These are phyloP conservation scores for Amylocarpus encephaloides DNA, from an alignment of 2,329 filamentous ascomycete species.

Conservation along the genomic window DNA sequence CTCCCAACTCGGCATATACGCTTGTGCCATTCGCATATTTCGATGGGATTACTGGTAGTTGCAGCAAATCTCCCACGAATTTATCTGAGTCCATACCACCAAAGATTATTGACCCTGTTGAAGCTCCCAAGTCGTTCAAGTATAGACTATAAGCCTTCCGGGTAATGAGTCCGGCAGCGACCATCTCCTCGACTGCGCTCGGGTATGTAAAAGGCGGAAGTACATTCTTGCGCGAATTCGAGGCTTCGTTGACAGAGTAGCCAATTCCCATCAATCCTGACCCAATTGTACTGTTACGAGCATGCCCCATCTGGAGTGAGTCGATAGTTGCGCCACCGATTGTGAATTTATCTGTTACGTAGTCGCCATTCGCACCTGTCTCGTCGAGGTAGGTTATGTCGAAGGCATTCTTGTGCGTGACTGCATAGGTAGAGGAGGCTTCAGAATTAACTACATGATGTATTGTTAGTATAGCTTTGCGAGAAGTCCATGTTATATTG, in stretches of 20 bases:
- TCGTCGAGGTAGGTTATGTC: constrained; percentile 53
- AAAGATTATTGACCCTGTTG: constrained; percentile 35
- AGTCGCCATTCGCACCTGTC: constrained; percentile 46
- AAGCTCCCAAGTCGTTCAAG: constrained; percentile 26
- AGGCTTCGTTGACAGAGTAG: constrained; percentile 42
- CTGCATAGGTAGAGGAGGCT: constrained; percentile 43
- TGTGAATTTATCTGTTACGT: constrained; percentile 47
- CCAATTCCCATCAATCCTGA: constrained; percentile 53
- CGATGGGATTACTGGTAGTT: constrained; percentile 15
- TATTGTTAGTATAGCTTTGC: neutral
- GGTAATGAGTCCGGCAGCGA: constrained; percentile 36
- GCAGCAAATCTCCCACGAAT: constrained; percentile 33
- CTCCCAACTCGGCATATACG: constrained; percentile 16
- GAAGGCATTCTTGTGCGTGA: constrained; percentile 40
- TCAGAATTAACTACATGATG: constrained; percentile 39
- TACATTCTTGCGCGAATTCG: constrained; percentile 18
- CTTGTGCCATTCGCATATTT: constrained; percentile 12
- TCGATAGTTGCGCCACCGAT: constrained; percentile 43
- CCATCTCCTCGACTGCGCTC: constrained; percentile 30
- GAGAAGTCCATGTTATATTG: too few species aligned
- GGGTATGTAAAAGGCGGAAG: constrained; percentile 26
- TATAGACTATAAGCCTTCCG: constrained; percentile 36
- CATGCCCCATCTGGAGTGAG: constrained; percentile 50
- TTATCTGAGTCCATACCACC: constrained; percentile 42
- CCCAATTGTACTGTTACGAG: constrained; percentile 39